Evolutionary conservation across 2,329 filamentous ascomycete species (phyloP), one percentile per base, ranked within the genome.

Genomic region (Monosporascus sp.): DNA sequence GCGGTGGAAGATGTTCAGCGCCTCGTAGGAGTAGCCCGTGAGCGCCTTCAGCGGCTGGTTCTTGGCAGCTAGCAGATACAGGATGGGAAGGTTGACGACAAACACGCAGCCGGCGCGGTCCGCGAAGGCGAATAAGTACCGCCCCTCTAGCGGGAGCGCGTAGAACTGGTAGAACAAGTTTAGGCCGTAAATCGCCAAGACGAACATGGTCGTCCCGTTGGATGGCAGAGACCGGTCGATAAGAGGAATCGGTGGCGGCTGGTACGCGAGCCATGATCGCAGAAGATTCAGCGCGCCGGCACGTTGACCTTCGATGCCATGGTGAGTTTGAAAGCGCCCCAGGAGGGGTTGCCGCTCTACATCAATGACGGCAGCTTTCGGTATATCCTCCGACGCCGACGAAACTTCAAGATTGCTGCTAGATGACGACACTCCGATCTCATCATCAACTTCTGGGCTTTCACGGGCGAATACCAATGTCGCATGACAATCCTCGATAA

Each of bases 31-130:
- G 56, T 79, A 77, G 4, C 84, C 83, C 0, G 83, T 86, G 18
- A 88, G 69, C 2, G 74, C 59, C 53, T 80, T 79, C 37, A 87
- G 63, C 0, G 84, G 84, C 56, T 86, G 83, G 54, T 83, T 87
- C 65, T 88, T 88, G 35, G 85, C 84, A 2, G 81, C 78, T 3
- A 88, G 72, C 5, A 87, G 70, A 63, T 88, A 87, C 3, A 87
- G 71, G 4, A 78, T 64, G 0, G 75, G 75, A 1, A 79, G 66
- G 59, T 79, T 78, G 61, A 71, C 73, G 49, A 75, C 65, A 58
- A 78, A 78, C 22, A 84, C 62, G 43, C 79, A 71, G 5, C 80
- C 81, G 38, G 78, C 75, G 31, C 82, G 73, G 61, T 85, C 82
- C 53, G 80, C 78, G 47, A 85, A 77, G 50, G 81, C 73, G 63